Evolutionary conservation across 192 early-diverging fungal species (phyloP).

Genomic region (Cetraspora pellucida): DNA sequence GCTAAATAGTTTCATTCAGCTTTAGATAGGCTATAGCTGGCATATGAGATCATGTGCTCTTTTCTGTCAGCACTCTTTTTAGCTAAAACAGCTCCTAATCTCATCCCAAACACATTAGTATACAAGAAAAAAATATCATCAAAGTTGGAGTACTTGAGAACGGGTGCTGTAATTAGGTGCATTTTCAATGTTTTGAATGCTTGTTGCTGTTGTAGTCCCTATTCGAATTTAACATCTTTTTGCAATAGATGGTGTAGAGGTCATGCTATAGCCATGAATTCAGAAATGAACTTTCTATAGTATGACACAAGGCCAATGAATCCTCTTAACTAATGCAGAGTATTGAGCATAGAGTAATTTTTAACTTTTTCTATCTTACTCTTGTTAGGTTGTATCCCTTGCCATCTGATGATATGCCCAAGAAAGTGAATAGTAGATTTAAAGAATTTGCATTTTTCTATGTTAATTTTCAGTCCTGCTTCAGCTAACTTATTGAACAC

Average conservation of each 20-base stretch:
- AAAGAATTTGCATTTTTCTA: constrained; percentile 15
- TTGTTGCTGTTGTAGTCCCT: not conserved
- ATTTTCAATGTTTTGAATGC: not conserved
- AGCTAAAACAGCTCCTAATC: not conserved
- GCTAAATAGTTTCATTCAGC: constrained; percentile 3
- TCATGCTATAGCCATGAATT: not conserved
- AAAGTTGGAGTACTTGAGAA: not conserved
- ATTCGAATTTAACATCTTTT: not conserved
- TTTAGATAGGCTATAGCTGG: not conserved
- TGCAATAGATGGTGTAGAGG: not conserved
- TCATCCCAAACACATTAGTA: not conserved
- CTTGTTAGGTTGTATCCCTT: constrained; percentile 1
- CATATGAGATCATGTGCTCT: not conserved
- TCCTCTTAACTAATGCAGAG: not conserved
- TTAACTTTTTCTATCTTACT: constrained; percentile 21
- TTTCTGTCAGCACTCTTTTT: not conserved
- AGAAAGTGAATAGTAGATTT: not conserved
- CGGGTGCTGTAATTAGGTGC: not conserved
- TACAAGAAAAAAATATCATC: not conserved
- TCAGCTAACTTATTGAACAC: not conserved
- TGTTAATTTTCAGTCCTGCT: not conserved
- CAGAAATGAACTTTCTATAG: not conserved
- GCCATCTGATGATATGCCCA: constrained; percentile 10
- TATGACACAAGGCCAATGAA: not conserved
- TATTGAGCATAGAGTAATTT: not conserved